Conservation (phyloP, 139 green algal genomes). For the Spirogloea muscicola region DNA sequence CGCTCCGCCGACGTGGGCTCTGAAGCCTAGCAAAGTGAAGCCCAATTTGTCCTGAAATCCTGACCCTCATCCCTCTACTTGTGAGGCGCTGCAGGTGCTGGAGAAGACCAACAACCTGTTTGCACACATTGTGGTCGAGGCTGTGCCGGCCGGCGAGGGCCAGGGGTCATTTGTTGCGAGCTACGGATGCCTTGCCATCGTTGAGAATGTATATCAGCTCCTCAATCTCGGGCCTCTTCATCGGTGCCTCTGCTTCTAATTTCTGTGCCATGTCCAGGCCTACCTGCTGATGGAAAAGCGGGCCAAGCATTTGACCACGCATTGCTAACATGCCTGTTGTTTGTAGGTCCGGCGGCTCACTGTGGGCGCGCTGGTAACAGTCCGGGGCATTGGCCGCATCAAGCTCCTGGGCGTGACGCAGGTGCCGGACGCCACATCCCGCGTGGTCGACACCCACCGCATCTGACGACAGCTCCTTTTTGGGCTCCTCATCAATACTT, state of each 20-base stretch:
- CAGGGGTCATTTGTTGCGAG: slow-evolving; percentile 7
- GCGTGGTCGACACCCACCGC: neutral
- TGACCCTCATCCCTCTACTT: too few relatives aligned
- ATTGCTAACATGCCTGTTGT: neutral
- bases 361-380: slow-evolving; percentile 31
- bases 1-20: too few relatives aligned
- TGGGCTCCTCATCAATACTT: neutral
- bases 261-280: neutral
- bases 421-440: neutral
- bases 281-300: neutral
- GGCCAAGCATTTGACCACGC: neutral
- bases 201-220: neutral
- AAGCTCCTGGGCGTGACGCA: slow-evolving; percentile 20
- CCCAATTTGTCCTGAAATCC: too few relatives aligned
- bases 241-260: neutral
- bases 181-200: neutral
- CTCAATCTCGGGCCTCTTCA: neutral
- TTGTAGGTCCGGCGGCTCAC: slow-evolving; percentile 5
- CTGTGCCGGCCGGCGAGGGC: neutral
- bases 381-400: slow-evolving; percentile 36
- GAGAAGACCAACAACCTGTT: neutral
- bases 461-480: neutral
- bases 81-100: slow-evolving; percentile 1
- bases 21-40: too few relatives aligned
- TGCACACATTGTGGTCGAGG: neutral